phyloP scores from a whole-genome alignment of 169 alveolate species.

The Cryptosporidium canis region DNA sequence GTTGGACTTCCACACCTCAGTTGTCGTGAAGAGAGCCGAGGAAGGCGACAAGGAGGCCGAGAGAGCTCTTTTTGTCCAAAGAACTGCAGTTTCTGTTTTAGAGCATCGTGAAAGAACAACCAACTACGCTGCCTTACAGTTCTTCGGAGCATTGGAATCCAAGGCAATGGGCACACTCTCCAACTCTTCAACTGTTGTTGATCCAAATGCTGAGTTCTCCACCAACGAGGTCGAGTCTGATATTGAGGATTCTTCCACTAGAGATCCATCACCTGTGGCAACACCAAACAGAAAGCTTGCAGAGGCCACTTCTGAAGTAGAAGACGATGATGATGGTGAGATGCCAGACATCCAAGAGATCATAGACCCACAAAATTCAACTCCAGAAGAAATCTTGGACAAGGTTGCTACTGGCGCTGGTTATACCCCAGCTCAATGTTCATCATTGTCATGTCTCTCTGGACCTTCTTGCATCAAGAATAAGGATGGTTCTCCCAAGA shows the following conservation, averaged over 20 bases:
- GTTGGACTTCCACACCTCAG: background rate
- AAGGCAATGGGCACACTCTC: constrained; percentile 12
- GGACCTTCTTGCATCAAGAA: constrained; percentile 32
- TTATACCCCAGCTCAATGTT: constrained; percentile 45
- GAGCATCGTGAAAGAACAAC: constrained; percentile 54
- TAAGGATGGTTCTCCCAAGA: constrained; percentile 40
- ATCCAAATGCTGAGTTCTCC: constrained; percentile 26
- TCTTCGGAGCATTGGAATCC: constrained; percentile 8
- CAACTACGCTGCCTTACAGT: constrained; percentile 3
- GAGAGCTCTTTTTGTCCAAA: constrained; percentile 31
- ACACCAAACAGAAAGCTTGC: constrained; percentile 28
- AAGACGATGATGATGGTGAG: constrained; percentile 15
- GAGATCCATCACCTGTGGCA: background rate
- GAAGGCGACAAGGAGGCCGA: constrained; percentile 63
- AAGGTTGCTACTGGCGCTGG: background rate
- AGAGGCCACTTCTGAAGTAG: constrained; percentile 8
- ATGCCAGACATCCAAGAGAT: background rate
- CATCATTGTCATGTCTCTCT: constrained; percentile 11
- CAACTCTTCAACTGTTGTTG: background rate
- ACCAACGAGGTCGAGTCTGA: background rate
- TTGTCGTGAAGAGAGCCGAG: constrained; percentile 46
- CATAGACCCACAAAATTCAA: background rate
- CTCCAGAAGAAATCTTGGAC: constrained; percentile 39
- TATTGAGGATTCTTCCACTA: constrained; percentile 4
- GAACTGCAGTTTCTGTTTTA: constrained; percentile 22